Conservation (phyloP, 1,284 basidiomycete species). For the Serendipita sp. region DNA sequence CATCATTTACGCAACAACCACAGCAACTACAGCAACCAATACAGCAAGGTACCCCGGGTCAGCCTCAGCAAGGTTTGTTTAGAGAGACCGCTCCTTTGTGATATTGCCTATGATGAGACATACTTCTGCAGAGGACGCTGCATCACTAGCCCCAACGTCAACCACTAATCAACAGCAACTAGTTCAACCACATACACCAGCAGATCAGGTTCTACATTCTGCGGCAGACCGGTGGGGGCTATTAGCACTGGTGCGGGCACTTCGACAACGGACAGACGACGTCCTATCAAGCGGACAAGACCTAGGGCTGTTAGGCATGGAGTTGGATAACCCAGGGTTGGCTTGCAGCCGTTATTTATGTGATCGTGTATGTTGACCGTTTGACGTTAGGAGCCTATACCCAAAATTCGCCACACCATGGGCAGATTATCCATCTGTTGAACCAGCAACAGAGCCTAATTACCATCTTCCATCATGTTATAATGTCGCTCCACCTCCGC, state of each 20-base stretch:
- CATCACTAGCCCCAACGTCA: constrained; percentile 9
- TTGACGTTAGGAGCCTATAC: constrained; percentile 57
- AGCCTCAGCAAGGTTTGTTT: constrained; percentile 16
- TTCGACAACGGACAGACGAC: constrained; percentile 85
- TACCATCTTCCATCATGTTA: constrained; percentile 89
- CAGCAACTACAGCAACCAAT: constrained; percentile 24
- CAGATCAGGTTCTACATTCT: constrained; percentile 85
- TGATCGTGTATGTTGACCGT: neutral
- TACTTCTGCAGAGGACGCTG: constrained; percentile 18
- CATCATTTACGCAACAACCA: constrained; percentile 23
- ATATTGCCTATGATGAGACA: constrained; percentile 13
- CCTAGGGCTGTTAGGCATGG: constrained; percentile 82
- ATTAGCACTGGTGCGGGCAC: constrained; percentile 62
- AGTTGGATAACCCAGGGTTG: constrained; percentile 76
- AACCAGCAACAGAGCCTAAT: constrained; percentile 76
- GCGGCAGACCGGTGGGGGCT: constrained; percentile 95
- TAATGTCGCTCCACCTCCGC: constrained; percentile 82
- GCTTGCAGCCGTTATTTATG: constrained; percentile 14
- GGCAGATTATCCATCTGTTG: constrained; percentile 72
- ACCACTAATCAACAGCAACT: constrained; percentile 22
- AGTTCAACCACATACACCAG: constrained; percentile 68
- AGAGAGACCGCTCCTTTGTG: constrained; percentile 14
- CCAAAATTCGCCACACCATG: constrained; percentile 94
- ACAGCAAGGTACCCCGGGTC: constrained; percentile 14
- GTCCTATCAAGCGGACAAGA: constrained; percentile 85